phyloP scores from a whole-genome alignment of 345 rosid species.

The Turnera subulata region DNA sequence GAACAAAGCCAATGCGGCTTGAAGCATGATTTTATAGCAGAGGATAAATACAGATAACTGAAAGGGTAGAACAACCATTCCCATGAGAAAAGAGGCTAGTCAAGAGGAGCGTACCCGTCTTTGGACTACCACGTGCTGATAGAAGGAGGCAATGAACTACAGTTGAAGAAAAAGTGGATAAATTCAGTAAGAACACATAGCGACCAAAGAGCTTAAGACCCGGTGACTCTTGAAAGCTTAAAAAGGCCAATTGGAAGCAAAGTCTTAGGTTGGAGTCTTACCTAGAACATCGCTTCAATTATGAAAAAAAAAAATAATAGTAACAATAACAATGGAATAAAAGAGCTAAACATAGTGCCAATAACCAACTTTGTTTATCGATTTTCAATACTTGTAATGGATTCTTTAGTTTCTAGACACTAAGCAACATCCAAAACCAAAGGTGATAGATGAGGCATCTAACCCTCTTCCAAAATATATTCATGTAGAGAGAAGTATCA shows the following conservation, averaged over 20 bases:
- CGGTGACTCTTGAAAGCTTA: too few relatives aligned
- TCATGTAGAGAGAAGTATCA: too few relatives aligned
- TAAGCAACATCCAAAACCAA: background rate
- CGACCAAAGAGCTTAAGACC: too few relatives aligned
- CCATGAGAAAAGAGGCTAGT: background rate
- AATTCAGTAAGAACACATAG: too few relatives aligned
- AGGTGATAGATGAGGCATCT: background rate
- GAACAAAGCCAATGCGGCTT: too few relatives aligned
- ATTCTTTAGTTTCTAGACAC: background rate
- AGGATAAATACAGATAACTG: background rate
- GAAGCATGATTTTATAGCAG: conserved; percentile 1
- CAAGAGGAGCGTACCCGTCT: conserved; percentile 61
- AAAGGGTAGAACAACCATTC: background rate
- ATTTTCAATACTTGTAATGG: background rate
- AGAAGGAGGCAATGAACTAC: conserved; percentile 88
- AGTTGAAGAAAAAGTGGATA: conserved; percentile 22
- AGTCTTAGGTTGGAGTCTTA: too few relatives aligned
- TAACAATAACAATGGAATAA: background rate
- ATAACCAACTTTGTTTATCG: background rate
- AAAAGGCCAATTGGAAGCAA: too few relatives aligned
- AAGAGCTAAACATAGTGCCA: conserved; percentile 7
- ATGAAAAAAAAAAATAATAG: too few relatives aligned
- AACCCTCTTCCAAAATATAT: background rate
- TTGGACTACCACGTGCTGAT: conserved; percentile 87
- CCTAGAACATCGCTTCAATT: too few relatives aligned